Evolutionary conservation across 768 basidiomycete species (phyloP).

Genomic region (Chiua virens): DNA sequence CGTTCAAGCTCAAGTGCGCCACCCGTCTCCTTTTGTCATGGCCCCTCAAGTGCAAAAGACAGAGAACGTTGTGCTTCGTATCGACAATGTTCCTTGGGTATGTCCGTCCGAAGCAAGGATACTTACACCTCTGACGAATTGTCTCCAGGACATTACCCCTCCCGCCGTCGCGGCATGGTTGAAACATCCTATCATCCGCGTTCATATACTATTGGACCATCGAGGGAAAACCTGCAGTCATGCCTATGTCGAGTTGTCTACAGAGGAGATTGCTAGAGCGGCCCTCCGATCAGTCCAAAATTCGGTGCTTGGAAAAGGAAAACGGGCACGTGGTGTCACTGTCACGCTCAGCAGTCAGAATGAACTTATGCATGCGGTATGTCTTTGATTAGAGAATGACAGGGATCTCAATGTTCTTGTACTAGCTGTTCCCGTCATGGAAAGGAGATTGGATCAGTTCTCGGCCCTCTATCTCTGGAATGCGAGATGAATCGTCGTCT

Average conservation of each 20-base stretch:
- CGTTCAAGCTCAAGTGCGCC: constrained; percentile 22
- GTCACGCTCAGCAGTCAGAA: constrained; percentile 78
- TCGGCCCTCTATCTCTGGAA: constrained; percentile 63
- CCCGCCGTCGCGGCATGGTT: constrained; percentile 67
- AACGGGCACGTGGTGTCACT: constrained; percentile 79
- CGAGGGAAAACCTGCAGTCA: constrained; percentile 85
- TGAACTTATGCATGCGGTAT: constrained; percentile 78
- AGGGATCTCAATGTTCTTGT: constrained; percentile 1
- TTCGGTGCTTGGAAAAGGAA: constrained; percentile 71
- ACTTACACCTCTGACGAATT: constrained; percentile 4
- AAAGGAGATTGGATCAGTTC: constrained; percentile 70
- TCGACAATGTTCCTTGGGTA: constrained; percentile 91
- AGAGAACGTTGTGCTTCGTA: constrained; percentile 66
- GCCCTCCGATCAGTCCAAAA: constrained; percentile 57
- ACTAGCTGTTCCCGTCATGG: constrained; percentile 81
- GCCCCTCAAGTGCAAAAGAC: constrained; percentile 11
- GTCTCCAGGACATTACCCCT: constrained; percentile 76
- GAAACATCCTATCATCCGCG: constrained; percentile 59
- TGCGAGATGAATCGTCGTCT: constrained; percentile 58
- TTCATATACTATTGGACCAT: constrained; percentile 76
- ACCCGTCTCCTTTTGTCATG: constrained; percentile 11
- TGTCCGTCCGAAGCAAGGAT: constrained; percentile 21
- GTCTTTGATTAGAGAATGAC: neutral
- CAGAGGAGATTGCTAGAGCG: constrained; percentile 60
- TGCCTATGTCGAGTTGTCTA: constrained; percentile 74